Conservation (phyloP, 2,329 filamentous ascomycete species). For the Epichloe bromicola region DNA sequence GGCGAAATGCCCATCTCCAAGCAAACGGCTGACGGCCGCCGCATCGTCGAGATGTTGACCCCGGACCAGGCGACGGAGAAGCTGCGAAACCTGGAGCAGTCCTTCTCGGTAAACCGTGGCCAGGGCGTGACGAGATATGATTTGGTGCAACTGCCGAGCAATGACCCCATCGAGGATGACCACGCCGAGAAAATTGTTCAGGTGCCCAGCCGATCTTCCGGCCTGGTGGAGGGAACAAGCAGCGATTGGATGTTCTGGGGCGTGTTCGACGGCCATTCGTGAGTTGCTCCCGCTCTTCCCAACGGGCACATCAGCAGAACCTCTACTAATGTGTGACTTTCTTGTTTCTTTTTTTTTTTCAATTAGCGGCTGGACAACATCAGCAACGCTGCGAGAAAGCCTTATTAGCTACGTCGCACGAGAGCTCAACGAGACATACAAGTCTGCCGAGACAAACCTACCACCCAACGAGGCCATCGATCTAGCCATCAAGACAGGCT, state of each 20-base stretch:
- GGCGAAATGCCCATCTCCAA: conserved; percentile 83
- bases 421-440: conserved; percentile 87
- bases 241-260: conserved; percentile 99
- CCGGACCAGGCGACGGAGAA: conserved; percentile 88
- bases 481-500: conserved; percentile 82
- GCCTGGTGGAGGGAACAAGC: conserved; percentile 18
- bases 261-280: conserved; percentile 95
- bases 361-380: conserved; percentile 90
- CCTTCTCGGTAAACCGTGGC: conserved; percentile 78
- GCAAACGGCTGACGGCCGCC: conserved; percentile 68
- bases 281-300: conserved; percentile 21
- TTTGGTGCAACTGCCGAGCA: conserved; percentile 85
- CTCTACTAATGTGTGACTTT: neutral
- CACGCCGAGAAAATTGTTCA: conserved; percentile 97
- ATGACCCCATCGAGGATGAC: conserved; percentile 96
- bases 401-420: conserved; percentile 86
- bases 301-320: too few species aligned
- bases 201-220: conserved; percentile 47
- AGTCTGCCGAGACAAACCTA: conserved; percentile 46
- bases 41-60: conserved; percentile 90
- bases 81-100: conserved; percentile 79
- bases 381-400: conserved; percentile 83
- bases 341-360: conserved; percentile 8
- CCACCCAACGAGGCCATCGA: conserved; percentile 76
- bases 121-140: conserved; percentile 91